phyloP scores from a whole-genome alignment of 2,329 filamentous ascomycete species.

The Orbilia quercus region DNA sequence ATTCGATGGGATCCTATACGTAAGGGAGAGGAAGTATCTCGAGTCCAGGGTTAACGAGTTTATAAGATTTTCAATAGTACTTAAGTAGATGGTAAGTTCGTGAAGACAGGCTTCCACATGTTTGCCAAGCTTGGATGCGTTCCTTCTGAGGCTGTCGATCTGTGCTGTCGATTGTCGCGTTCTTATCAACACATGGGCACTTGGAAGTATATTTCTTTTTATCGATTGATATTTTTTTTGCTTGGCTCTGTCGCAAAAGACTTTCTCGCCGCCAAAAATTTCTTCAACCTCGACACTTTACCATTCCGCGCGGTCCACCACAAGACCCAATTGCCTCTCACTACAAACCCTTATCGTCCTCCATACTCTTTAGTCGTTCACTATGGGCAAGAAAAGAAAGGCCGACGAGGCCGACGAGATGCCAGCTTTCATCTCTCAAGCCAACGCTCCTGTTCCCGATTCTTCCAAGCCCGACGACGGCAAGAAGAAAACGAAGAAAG shows the following conservation, averaged over 20 bases:
- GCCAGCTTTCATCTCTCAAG: conserved; percentile 36
- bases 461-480: conserved; percentile 6
- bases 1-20: too few relatives aligned
- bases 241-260: conserved; percentile 17
- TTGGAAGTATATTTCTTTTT: neutral
- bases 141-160: neutral
- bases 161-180: neutral
- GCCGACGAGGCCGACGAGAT: conserved; percentile 42
- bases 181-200: conserved; percentile 20
- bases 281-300: conserved; percentile 21
- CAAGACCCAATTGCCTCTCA: conserved; percentile 6
- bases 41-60: too few relatives aligned
- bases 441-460: conserved; percentile 24
- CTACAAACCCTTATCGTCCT: neutral
- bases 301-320: neutral
- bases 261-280: conserved; percentile 16
- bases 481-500: conserved; percentile 45
- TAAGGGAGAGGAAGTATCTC: too few relatives aligned
- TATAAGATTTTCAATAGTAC: too few relatives aligned
- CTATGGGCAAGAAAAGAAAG: conserved; percentile 56
- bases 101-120: too few relatives aligned
- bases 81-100: too few relatives aligned
- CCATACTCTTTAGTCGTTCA: neutral
- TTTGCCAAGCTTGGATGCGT: too few relatives aligned
- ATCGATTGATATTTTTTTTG: conserved; percentile 22